Base-by-base conservation (phyloP, 768 basidiomycete genomes). In the Paxillus involutus region DNA sequence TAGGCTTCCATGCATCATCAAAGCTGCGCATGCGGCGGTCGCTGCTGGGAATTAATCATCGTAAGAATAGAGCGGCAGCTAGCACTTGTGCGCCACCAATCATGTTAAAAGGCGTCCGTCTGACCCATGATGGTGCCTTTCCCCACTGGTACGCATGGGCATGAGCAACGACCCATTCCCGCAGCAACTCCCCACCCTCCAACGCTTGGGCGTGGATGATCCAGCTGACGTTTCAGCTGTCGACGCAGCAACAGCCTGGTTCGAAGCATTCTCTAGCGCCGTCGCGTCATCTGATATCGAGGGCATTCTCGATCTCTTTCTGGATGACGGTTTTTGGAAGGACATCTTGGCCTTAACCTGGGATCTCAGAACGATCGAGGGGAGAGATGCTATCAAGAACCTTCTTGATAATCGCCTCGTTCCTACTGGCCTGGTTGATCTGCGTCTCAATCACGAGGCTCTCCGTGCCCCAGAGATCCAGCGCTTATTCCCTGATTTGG, bases 301-400 rank as follows among this genome's bases (percentile, higher is more conserved):
- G 4, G 46, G 14, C n/a, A 59, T 65, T 47, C 49, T 65, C 14
- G 56, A 69, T 44, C 67, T 71, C 29, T 67, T 69, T 19, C 60
- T 69, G 4, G 67, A 61, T 4, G 57, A 69, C 8, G 69, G 63
- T 2, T 69, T 77, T 55, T 85, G 82, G 84, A 71, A 82, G 24
- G 84, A 85, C 57, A 66, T 75, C 16, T 65, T 82, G 10, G 72
- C 78, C 0, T 56, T 85, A 6, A 85, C 84, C 2, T 82, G 78
- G 77, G 77, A 81, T 60, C 79, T 85, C 54, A 75, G 80, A 36
- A 78, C 79, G 0, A 75, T 82, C 60, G 67, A 71, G 30, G 78
- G 76, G 8, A 64, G 58, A 10, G 60, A 66, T 14, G 64, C 69
- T 14, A 75, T 83, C 61, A 63, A 52, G 30, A 55, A 65, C 14